phyloP scores from a whole-genome alignment of 441 rosid species.

The Raphanus hybrid region DNA sequence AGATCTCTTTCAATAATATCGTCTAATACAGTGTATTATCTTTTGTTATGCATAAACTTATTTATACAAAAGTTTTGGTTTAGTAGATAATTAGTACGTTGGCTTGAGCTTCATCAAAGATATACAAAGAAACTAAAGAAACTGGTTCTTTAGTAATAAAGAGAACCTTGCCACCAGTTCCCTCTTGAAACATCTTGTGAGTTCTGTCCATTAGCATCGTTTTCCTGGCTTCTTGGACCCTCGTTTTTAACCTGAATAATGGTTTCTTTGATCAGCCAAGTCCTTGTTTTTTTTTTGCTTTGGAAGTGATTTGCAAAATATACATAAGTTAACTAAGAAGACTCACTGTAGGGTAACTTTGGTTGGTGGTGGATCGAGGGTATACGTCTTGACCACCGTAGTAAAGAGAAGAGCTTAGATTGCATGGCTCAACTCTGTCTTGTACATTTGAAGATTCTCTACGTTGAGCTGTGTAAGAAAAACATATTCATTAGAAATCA shows the following conservation, averaged over 20 bases:
- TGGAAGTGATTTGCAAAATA: not conserved
- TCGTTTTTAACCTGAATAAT: slow-evolving; percentile 65
- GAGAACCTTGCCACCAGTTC: slow-evolving; percentile 99
- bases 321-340: slow-evolving; percentile 2
- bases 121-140: slow-evolving; percentile 23
- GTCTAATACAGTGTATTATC: not conserved
- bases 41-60: slow-evolving; percentile 19
- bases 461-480: slow-evolving; percentile 44
- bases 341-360: slow-evolving; percentile 66
- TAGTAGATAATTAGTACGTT: slow-evolving; percentile 26
- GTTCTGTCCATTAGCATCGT: slow-evolving; percentile 62
- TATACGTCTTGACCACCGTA: slow-evolving; percentile 90
- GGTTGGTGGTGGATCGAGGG: slow-evolving; percentile 52
- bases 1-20: slow-evolving; percentile 24
- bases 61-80: slow-evolving; percentile 28
- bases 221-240: slow-evolving; percentile 49
- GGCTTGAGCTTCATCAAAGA: slow-evolving; percentile 33
- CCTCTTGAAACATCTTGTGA: slow-evolving; percentile 83
- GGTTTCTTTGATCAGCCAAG: slow-evolving; percentile 12
- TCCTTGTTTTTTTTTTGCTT: slow-evolving; percentile 5
- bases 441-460: slow-evolving; percentile 43
- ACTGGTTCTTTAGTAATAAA: slow-evolving; percentile 66
- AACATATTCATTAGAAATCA: slow-evolving; percentile 15
- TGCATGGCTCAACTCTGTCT: slow-evolving; percentile 54
- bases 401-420: slow-evolving; percentile 90